These are phyloP conservation scores for Pouteria campechiana DNA, from an alignment of 179 eudicot genomes.

Conservation along the genomic window DNA sequence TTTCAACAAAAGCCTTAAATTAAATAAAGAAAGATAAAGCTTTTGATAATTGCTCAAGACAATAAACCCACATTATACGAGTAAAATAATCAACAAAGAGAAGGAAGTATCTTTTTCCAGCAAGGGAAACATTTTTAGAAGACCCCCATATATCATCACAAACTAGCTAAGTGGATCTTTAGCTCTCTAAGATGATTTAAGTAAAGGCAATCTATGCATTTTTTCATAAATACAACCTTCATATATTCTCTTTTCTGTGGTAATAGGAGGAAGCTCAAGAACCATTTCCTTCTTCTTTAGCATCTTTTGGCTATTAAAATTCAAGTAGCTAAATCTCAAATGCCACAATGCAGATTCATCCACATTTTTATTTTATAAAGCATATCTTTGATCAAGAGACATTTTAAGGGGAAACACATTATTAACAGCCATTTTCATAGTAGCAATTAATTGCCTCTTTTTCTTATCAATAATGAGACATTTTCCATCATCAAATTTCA, in stretches of 20 bases:
- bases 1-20: not conserved
- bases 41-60: too few species aligned
- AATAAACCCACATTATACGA: too few species aligned
- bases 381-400: not conserved
- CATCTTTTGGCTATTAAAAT: not conserved
- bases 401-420: not conserved
- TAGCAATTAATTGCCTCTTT: not conserved
- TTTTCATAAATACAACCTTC: slow-evolving; percentile 4
- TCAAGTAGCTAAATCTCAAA: too few species aligned
- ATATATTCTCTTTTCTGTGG: not conserved
- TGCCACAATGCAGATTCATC: too few species aligned
- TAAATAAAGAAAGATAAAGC: not conserved
- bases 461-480: not conserved
- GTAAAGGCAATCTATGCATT: slow-evolving; percentile 3
- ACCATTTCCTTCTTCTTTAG: not conserved
- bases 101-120: not conserved
- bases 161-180: slow-evolving; percentile 1
- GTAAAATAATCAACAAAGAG: too few species aligned
- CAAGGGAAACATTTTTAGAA: not conserved
- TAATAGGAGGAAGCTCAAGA: not conserved
- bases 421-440: too few species aligned
- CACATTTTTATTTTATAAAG: not conserved
- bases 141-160: slow-evolving; percentile 1
- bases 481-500: not conserved
- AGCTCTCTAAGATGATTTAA: slow-evolving; percentile 5